Percentiles rank a stretch among this genome's conserved stretches.
These are phyloP conservation scores for Paraphaeosphaeria minitans DNA, from an alignment of 2,329 filamentous ascomycete genomes.

Conservation along the genomic window DNA sequence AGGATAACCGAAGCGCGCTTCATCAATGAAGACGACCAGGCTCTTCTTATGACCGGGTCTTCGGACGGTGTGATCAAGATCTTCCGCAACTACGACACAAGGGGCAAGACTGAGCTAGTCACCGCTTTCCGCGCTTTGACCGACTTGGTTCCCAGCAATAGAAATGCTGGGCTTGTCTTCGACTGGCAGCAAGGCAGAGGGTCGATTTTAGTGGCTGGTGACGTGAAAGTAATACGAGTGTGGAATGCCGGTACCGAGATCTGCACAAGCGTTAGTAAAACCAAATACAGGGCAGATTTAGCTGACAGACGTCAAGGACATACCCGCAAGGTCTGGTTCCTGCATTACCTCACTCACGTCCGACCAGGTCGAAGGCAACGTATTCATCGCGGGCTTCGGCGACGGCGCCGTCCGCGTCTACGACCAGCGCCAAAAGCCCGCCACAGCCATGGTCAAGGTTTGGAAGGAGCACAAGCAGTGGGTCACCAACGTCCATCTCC, in stretches of 20 bases:
- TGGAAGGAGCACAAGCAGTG: slow-evolving; percentile 97
- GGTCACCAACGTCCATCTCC: slow-evolving; percentile 96
- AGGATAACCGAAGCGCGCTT: slow-evolving; percentile 95
- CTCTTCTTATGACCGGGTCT: slow-evolving; percentile 90
- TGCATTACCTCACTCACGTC: slow-evolving; percentile 96
- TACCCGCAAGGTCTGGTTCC: slow-evolving; percentile 89
- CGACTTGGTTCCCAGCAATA: slow-evolving; percentile 90
- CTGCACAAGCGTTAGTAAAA: slow-evolving; percentile 69
- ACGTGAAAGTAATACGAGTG: slow-evolving; percentile 91
- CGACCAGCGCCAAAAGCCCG: slow-evolving; percentile 81
- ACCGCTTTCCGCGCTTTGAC: slow-evolving; percentile 90
- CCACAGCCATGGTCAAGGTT: slow-evolving; percentile 91
- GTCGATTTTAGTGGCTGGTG: slow-evolving; percentile 90
- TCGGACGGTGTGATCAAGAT: slow-evolving; percentile 94
- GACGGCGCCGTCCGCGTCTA: slow-evolving; percentile 95
- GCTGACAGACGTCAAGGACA: slow-evolving; percentile 62
- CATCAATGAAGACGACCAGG: slow-evolving; percentile 98
- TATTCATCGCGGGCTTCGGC: slow-evolving; percentile 95
- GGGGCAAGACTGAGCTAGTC: slow-evolving; percentile 78
- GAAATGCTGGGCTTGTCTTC: slow-evolving; percentile 94
- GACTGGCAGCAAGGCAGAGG: slow-evolving; percentile 99
- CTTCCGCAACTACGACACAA: slow-evolving; percentile 87
- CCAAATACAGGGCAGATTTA: slow-evolving; percentile 7
- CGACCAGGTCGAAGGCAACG: slow-evolving; percentile 95
- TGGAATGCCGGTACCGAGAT: slow-evolving; percentile 96